Base-by-base conservation (phyloP, 2,329 filamentous ascomycete species). In the Ceratocystiopsis minuta region DNA sequence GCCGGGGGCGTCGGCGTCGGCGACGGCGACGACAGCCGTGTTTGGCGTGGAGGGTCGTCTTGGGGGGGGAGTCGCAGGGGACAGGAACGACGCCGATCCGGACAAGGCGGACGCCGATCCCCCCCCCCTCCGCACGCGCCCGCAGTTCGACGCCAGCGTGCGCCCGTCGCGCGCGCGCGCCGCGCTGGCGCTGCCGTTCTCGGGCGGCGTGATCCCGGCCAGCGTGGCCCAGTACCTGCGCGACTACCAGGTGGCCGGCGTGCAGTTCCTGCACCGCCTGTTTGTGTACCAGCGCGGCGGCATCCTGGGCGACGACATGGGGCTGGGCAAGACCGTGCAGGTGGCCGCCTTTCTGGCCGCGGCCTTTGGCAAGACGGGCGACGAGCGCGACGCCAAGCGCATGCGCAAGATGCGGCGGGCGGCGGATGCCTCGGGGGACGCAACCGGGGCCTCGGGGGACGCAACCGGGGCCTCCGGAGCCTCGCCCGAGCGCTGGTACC, bases 231-330 rank as follows among this genome's bases (percentile, higher is more conserved):
- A 90, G 54, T 95, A 90, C 61, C 65, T 98, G 39, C 76, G 90
- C 45, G 82, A 87, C 48, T 98, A 98, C 53, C 90, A 98, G 57
- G 67, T 96, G 2, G 72, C 81, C 24, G 90, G 90, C 6, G 83
- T 80, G 14, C 69, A 72, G 31, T 96, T 95, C 52, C 66, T 98
- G 9, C 87, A 96, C 55, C 73, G 83, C 45, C 70, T 83, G 17
- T 96, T 96, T 54, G 80, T 95, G 4, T 88, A 84, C 49, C 90
- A 98, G 54, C 80, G 79, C 51, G 90, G 90, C 1, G 85, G 82
- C 2, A 82, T 98, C 17, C 67, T 98, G 0, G 87, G 88, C 3
- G 90, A 98, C 54, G 90, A 98, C 53, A 98, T 98, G 90, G 90
- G 90, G 16, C 60, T 98, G 31, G 90, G 90, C 1, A 98, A 98